These are phyloP conservation scores for Mentha longifolia DNA, from an alignment of 257 asterid genomes.

Conservation along the genomic window DNA sequence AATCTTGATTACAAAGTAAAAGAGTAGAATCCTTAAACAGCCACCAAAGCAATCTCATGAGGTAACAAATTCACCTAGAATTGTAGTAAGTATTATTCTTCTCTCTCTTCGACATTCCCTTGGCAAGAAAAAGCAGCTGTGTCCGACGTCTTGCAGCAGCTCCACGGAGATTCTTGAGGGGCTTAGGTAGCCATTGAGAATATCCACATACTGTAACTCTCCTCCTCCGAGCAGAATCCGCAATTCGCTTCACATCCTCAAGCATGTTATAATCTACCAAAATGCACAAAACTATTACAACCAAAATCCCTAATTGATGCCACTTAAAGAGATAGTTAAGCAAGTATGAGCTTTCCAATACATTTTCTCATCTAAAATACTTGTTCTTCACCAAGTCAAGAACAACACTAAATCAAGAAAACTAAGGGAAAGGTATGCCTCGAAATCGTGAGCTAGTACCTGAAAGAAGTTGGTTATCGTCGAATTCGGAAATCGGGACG, in stretches of 20 bases:
- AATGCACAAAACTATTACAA: constrained; percentile 24
- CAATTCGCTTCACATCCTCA: constrained; percentile 86
- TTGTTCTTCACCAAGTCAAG: not conserved
- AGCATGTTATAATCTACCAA: constrained; percentile 78
- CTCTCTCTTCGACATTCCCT: constrained; percentile 82
- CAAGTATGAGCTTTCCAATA: not conserved
- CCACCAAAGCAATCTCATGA: not conserved
- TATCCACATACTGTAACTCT: constrained; percentile 60
- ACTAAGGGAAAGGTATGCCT: not conserved
- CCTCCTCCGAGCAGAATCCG: constrained; percentile 81
- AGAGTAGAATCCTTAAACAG: constrained; percentile 7
- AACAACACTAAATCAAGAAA: not conserved
- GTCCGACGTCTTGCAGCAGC: constrained; percentile 77
- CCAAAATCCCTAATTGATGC: not conserved
- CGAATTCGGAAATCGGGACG: constrained; percentile 72
- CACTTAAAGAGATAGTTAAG: not conserved
- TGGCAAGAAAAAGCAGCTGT: constrained; percentile 55
- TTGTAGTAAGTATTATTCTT: constrained; percentile 64
- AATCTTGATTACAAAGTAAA: not conserved
- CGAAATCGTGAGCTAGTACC: constrained; percentile 38
- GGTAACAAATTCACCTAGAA: constrained; percentile 40
- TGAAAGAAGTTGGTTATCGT: constrained; percentile 73
- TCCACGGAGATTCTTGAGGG: constrained; percentile 58
- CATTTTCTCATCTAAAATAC: not conserved
- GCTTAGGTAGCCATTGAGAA: constrained; percentile 52